phyloP scores from a whole-genome alignment of 768 basidiomycete species.

The Macrolepiota albuminosa region DNA sequence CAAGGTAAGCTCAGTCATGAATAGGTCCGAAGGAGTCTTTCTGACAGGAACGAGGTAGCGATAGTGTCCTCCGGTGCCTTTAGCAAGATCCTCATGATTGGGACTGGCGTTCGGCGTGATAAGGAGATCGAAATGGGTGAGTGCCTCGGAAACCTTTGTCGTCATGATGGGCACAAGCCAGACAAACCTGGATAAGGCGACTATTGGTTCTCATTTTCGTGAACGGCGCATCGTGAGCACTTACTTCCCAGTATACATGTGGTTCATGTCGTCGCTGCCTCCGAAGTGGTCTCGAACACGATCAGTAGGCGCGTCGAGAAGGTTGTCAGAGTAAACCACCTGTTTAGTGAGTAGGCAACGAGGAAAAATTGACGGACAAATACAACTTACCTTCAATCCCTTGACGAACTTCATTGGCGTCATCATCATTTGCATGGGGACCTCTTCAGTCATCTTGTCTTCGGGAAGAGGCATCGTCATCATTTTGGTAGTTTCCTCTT shows the following conservation, averaged over 20 bases:
- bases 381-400: neutral
- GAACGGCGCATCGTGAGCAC: neutral
- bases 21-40: neutral
- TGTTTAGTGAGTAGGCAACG: neutral
- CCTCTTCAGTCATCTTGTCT: neutral
- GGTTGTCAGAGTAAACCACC: neutral
- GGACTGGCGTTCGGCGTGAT: neutral
- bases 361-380: neutral
- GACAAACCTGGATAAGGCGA: neutral
- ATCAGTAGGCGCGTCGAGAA: neutral
- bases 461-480: neutral
- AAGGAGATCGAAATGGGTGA: neutral
- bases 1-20: conserved; percentile 1
- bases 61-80: neutral
- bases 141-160: neutral
- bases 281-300: neutral
- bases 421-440: neutral
- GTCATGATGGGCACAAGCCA: conserved; percentile 3
- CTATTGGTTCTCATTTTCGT: neutral
- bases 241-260: conserved; percentile 1
- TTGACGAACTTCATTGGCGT: neutral
- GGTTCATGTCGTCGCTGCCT: conserved; percentile 5
- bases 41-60: conserved; percentile 4
- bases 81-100: neutral
- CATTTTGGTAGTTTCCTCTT: neutral